Evolutionary conservation across 805 yeast species (phyloP).

Genomic region (Phaffomyces antillensis): DNA sequence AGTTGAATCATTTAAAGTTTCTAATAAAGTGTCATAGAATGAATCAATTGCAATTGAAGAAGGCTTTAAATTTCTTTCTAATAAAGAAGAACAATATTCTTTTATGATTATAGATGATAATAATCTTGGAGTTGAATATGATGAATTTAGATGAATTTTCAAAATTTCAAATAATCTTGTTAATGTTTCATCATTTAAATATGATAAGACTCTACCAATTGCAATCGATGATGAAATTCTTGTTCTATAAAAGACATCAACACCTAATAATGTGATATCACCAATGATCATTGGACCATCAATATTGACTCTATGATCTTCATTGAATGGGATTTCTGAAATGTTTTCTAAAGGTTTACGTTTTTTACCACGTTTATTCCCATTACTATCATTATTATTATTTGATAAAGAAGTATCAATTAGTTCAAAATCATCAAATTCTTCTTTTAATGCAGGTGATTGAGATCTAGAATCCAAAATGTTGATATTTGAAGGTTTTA

Average conservation of each 20-base stretch:
- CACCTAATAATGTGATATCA: conserved; percentile 80
- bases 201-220: conserved; percentile 58
- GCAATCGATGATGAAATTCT: conserved; percentile 72
- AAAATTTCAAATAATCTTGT: conserved; percentile 32
- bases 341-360: conserved; percentile 32
- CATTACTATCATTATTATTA: background rate
- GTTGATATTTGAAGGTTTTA: conserved; percentile 66
- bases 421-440: conserved; percentile 14
- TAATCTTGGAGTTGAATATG: conserved; percentile 68
- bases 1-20: conserved; percentile 35
- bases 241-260: conserved; percentile 64
- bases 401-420: background rate
- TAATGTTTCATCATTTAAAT: conserved; percentile 35
- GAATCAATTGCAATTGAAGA: conserved; percentile 22
- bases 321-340: conserved; percentile 38
- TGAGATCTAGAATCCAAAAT: conserved; percentile 1
- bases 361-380: conserved; percentile 36
- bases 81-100: conserved; percentile 45
- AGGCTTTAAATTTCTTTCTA: conserved; percentile 13
- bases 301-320: conserved; percentile 61
- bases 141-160: conserved; percentile 11
- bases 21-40: conserved; percentile 25
- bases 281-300: conserved; percentile 92
- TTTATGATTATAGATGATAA: conserved; percentile 62
- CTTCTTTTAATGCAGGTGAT: background rate